Percentiles rank a stretch among this genome's conserved stretches.
Conservation (phyloP, 2,329 filamentous ascomycete genomes). For the Teratosphaeria gauchensis region DNA sequence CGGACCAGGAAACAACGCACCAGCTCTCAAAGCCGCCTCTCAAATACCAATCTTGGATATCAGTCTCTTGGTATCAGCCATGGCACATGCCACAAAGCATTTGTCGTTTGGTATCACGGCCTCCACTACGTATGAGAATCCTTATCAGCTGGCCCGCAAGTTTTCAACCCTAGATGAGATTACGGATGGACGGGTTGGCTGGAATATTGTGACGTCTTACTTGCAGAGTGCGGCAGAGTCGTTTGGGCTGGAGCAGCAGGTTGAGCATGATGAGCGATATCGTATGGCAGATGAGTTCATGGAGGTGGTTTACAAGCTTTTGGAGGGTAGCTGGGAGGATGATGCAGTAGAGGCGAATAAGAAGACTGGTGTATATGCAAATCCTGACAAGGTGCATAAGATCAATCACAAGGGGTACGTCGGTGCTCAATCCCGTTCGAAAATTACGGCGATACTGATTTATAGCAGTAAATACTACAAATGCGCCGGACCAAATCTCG, state of each 20-base stretch:
- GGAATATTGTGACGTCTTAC: conserved; percentile 59
- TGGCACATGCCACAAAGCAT: conserved; percentile 51
- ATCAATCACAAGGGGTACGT: conserved; percentile 52
- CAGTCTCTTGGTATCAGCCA: conserved; percentile 30
- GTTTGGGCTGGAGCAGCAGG: conserved; percentile 43
- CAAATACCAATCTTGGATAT: conserved; percentile 60
- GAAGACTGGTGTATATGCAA: conserved; percentile 48
- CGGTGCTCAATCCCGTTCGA: conserved; percentile 29
- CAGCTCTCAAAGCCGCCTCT: conserved; percentile 51
- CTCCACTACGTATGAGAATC: conserved; percentile 53
- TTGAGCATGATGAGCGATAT: conserved; percentile 49
- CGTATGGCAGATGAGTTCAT: conserved; percentile 54
- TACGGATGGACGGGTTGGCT: conserved; percentile 51
- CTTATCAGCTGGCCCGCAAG: conserved; percentile 52
- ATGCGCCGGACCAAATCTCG: conserved; percentile 37
- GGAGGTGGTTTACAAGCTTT: conserved; percentile 49
- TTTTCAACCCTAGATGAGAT: conserved; percentile 56
- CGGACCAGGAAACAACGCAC: conserved; percentile 15
- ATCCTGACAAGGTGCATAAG: conserved; percentile 47
- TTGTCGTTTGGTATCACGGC: conserved; percentile 54
- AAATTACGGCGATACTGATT: conserved; percentile 38
- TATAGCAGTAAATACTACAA: conserved; percentile 31
- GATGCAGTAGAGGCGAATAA: conserved; percentile 48
- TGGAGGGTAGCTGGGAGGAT: conserved; percentile 45
- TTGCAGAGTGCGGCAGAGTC: conserved; percentile 55